Conservation (phyloP, 495 filamentous ascomycete genomes). For the Clavariopsis aquatica region DNA sequence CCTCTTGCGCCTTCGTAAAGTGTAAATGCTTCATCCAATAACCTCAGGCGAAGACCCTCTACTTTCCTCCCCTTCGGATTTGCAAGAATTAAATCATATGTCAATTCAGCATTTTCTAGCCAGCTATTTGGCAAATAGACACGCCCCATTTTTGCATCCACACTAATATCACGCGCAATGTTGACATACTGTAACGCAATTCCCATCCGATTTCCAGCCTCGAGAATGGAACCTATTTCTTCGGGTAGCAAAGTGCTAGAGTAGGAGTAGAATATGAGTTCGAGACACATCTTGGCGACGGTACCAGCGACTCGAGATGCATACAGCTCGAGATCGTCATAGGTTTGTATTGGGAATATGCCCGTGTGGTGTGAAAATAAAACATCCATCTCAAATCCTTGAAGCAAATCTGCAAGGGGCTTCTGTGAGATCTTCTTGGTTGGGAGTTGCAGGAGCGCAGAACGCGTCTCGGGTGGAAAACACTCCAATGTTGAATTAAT, state of each 20-base stretch:
- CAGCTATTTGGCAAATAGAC: conserved; percentile 65
- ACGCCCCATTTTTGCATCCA: conserved; percentile 60
- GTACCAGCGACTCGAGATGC: conserved; percentile 64
- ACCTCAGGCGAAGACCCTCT: conserved; percentile 51
- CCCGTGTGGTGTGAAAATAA: conserved; percentile 42
- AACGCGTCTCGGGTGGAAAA: conserved; percentile 53
- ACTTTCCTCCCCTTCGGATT: conserved; percentile 48
- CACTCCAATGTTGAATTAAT: conserved; percentile 44
- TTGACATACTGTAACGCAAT: conserved; percentile 70
- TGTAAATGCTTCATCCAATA: conserved; percentile 59
- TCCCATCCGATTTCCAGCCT: conserved; percentile 62
- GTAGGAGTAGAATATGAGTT: conserved; percentile 61
- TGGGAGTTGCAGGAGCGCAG: conserved; percentile 57
- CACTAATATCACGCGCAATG: conserved; percentile 66
- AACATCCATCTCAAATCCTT: conserved; percentile 65
- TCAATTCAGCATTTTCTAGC: conserved; percentile 58
- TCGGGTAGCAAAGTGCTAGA: conserved; percentile 33
- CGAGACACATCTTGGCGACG: conserved; percentile 64
- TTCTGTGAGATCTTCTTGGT: conserved; percentile 51
- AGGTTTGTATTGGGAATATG: conserved; percentile 58
- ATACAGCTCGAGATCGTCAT: conserved; percentile 58
- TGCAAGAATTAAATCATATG: conserved; percentile 54
- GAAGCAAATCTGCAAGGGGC: conserved; percentile 60
- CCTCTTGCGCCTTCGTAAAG: conserved; percentile 53
- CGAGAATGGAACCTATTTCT: conserved; percentile 36